Base-by-base conservation (phyloP, 257 asterid genomes). In the Solanum chiquidenum region DNA sequence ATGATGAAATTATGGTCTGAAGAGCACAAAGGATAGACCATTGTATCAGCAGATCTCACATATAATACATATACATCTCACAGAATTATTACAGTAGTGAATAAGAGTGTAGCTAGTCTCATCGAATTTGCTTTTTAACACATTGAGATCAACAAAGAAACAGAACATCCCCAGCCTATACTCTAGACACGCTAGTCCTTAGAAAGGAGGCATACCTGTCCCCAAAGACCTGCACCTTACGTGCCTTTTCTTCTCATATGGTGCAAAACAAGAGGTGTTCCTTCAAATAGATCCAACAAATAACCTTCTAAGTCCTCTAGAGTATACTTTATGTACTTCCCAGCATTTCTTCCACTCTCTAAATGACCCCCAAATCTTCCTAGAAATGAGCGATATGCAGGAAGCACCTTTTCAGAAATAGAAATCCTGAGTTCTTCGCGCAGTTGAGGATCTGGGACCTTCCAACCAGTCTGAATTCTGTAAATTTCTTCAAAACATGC, bases 341-440 rank as follows among this genome's bases (percentile, higher is more conserved):
- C 99, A 31, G 98, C 92, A 91, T 96, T 93, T 89, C 93, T 95
- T 31, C 98, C 98, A 88, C 98, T 95, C 89, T 97, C 99, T 72
- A 96, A 91, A 31, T 93, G 98, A 89, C 93, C 90, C 79, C 98
- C 97, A 69, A 94, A 97, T 92, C 99, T 92, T 76, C 99, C 99
- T 92, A 91, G 33, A 90, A 97, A 97, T 9, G 99, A 90, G 25
- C 99, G 95, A 73, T 97, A 97, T 11, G 99, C 99, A 29, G 99
- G 99, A 69, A 97, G 92, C 88, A 97, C 96, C 89, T 96, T 97
- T 87, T 96, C 99, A 0, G 99, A 96, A 60, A 97, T 95, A 83
- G 98, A 95, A 87, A 97, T 95, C 90, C 96, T 92, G 85, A 97
- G 99, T 91, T 97, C 99, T 88, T 97, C 99, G 0, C 99, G 97